Base-by-base conservation (phyloP, 1,284 basidiomycete species). In the Pterula multifida region DNA sequence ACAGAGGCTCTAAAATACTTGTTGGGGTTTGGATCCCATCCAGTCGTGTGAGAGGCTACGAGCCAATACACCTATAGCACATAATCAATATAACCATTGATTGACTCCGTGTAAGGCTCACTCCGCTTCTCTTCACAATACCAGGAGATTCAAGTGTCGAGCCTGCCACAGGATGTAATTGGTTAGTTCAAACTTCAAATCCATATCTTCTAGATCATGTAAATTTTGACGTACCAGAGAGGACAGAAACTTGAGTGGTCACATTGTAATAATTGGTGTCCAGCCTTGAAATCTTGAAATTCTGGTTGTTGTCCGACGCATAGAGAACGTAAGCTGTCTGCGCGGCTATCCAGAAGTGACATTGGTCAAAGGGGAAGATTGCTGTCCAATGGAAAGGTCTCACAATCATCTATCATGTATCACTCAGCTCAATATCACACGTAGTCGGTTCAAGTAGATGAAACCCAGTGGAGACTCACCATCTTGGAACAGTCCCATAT, bases 291-390 rank as follows among this genome's bases (percentile, higher is more conserved):
- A 82, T 79, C 68, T 82, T 81, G 68, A 81, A 80, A 60, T 81
- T 75, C 61, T 79, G 76, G 60, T 82, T 81, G 61, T 79, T 78
- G 63, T 81, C 79, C 2, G 77, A 79, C 9, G 79, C 78, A 56
- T 79, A 81, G 9, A 81, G 67, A 11, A 82, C 66, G 57, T 81
- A 81, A 3, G 76, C 67, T 0, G 71, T 73, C 39, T 42, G 39
- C 9, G 21, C 39, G 19, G 39, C 39, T 42, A 22, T 22, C 15
- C 15, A 15, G 6, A 15, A 6, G 28, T n/a, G 15, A 32, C 15
- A 32, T 6, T 6, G 6, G 42, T 57, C 23, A 21, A 9, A 47
- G 17, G 24, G 23, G 46, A 9, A 23, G 19, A 24, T 4, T 12
- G 3, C 17, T 22, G 9, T 12, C 22, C 44, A 3, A 22, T 42